Conservation (phyloP, 305 asterid genomes). For the Fraxinus sp. region DNA sequence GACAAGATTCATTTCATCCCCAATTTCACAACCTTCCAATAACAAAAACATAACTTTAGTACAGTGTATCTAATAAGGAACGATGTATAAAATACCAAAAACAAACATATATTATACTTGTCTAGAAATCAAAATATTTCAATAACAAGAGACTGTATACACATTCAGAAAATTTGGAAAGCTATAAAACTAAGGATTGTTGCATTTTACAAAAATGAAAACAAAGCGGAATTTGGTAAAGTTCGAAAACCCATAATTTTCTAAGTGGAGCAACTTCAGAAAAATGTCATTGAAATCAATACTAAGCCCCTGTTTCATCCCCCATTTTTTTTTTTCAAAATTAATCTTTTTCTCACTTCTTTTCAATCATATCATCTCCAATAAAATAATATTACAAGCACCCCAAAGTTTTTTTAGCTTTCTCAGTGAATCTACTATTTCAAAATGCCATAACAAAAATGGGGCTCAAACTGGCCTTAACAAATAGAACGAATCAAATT, state of each 20-base stretch:
- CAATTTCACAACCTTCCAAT: constrained; percentile 32
- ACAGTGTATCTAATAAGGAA: neutral
- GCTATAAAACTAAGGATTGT: neutral
- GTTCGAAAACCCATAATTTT: neutral
- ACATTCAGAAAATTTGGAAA: neutral
- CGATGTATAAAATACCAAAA: neutral
- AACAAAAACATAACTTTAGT: neutral
- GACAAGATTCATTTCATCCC: constrained; percentile 32
- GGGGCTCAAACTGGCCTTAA: no score
- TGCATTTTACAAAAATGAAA: constrained; percentile 8
- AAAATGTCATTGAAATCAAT: neutral
- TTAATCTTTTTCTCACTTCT: no score
- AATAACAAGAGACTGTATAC: neutral
- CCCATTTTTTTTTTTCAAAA: no score
- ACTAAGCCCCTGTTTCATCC: neutral
- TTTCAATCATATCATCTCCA: no score
- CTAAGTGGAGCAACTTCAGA: neutral
- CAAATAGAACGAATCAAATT: neutral
- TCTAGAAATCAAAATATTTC: neutral
- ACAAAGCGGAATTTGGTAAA: neutral
- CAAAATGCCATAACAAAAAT: no score
- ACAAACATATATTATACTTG: neutral
- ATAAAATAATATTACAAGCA: no score
- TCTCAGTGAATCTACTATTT: no score
- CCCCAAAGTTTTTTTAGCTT: no score